A percentile compares a stretch with the other conserved stretches of the same genome.
Conservation (phyloP, 805 yeast species). For the Pichia cabralensis region DNA sequence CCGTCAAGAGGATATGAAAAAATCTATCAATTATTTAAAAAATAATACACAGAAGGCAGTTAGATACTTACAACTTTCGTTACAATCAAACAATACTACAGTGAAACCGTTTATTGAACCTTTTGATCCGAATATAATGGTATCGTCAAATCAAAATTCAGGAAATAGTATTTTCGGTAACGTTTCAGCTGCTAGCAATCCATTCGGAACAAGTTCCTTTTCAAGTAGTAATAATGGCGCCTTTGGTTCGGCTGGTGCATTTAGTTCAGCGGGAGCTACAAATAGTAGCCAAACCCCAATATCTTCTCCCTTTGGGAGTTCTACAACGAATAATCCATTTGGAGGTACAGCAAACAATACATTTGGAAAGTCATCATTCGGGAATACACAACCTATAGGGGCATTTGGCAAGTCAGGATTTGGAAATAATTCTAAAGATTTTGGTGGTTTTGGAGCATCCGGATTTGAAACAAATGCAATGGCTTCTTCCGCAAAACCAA, state of each 20-base stretch:
- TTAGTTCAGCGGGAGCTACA: constrained; percentile 6
- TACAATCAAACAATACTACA: constrained; percentile 17
- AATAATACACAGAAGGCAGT: constrained; percentile 42
- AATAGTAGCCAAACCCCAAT: too few relatives aligned
- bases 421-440: background rate
- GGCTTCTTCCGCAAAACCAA: background rate
- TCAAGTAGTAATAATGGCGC: background rate
- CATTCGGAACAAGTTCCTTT: constrained; percentile 6
- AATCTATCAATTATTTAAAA: constrained; percentile 29
- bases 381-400: background rate
- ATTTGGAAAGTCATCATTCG: constrained; percentile 13
- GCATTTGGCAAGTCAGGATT: constrained; percentile 6
- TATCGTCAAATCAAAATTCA: background rate
- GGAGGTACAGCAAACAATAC: constrained; percentile 12
- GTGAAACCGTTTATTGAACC: constrained; percentile 25
- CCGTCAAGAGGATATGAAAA: constrained; percentile 38
- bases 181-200: constrained; percentile 4
- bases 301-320: background rate
- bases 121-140: background rate
- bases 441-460: constrained; percentile 5
- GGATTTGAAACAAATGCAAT: background rate
- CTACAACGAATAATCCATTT: constrained; percentile 7
- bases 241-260: background rate
- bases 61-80: constrained; percentile 42
- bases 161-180: constrained; percentile 2